Evolutionary conservation across 495 filamentous ascomycete genomes (phyloP), one percentile per base, ranked within the genome.

Genomic region (Xanthoparmelia taractica): DNA sequence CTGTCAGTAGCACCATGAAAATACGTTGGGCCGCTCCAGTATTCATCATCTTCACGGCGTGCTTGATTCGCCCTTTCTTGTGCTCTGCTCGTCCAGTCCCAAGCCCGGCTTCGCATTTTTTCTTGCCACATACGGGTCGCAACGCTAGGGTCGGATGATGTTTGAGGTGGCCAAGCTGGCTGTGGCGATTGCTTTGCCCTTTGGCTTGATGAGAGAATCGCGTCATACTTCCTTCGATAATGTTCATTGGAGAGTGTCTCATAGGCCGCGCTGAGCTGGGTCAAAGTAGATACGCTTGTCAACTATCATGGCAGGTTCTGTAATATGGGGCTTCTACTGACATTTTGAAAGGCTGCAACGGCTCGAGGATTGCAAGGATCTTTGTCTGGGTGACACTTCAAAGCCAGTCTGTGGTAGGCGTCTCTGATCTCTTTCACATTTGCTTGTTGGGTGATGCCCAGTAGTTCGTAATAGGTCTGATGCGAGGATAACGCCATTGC

Each of bases 341-440:
- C 60, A 13, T 23, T 29, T 37, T 63, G 60, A 27, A 56, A 55
- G 18, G 25, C 23, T 34, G 29, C 25, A 33, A 41, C 38, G 23
- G 60, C 60, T 43, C 15, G 60, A 34, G 20, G 48, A 45, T 63
- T 55, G 20, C 20, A 7, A 25, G 52, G 60, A 63, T 63, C 55
- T 23, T 63, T 63, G 40, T 63, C 60, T 0, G 60, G 60, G 11
- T 63, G 60, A 47, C 10, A 37, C 11, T 23, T 40, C 33, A 54
- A 18, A 0, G 50, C 50, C 60, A 57, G 41, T 23, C 18, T 57
- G 8, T 17, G 54, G 27, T 57, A 63, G 3, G 60, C 50, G 15
- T n/a, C 33, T 23, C 31, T 63, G 2, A 63, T 29, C 3, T 54
- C 60, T 7, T 37, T 23, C 17, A 45, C 25, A 11, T 37, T 1